These are phyloP conservation scores for Eragrostis curvula DNA, from an alignment of 176 grass and related monocot genomes.

Conservation along the genomic window DNA sequence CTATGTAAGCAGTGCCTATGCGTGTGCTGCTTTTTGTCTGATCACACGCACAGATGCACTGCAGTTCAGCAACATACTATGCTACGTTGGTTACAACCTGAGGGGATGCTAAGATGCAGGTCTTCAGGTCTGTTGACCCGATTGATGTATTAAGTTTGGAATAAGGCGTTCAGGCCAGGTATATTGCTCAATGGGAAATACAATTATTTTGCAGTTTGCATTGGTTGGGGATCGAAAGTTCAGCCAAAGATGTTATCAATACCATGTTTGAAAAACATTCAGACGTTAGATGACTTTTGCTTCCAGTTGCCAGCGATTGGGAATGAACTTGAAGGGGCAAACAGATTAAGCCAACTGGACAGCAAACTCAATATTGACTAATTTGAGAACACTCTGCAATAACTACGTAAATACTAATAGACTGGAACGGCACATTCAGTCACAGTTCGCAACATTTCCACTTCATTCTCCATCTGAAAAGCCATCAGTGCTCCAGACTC, in stretches of 20 bases:
- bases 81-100: slow-evolving; percentile 23
- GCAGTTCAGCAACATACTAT: neutral
- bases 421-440: neutral
- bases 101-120: slow-evolving; percentile 21
- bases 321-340: neutral
- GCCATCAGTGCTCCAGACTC: neutral
- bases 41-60: slow-evolving; percentile 46
- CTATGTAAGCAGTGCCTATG: slow-evolving; percentile 20
- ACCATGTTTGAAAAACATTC: neutral
- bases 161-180: slow-evolving; percentile 44
- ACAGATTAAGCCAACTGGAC: neutral
- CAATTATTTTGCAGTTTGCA: neutral
- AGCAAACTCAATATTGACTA: neutral
- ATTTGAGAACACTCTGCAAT: neutral
- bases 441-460: neutral
- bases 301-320: neutral
- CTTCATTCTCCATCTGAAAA: slow-evolving; percentile 3
- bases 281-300: neutral
- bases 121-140: slow-evolving; percentile 3
- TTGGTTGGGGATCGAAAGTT: neutral
- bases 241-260: neutral
- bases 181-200: slow-evolving; percentile 30
- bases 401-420: neutral
- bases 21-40: slow-evolving; percentile 39
- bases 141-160: slow-evolving; percentile 34